A percentile compares a stretch with the other conserved stretches of the same genome.
Evolutionary conservation across 2,329 filamentous ascomycete species (phyloP).

Genomic region (Myriosclerotinia scirpicola): DNA sequence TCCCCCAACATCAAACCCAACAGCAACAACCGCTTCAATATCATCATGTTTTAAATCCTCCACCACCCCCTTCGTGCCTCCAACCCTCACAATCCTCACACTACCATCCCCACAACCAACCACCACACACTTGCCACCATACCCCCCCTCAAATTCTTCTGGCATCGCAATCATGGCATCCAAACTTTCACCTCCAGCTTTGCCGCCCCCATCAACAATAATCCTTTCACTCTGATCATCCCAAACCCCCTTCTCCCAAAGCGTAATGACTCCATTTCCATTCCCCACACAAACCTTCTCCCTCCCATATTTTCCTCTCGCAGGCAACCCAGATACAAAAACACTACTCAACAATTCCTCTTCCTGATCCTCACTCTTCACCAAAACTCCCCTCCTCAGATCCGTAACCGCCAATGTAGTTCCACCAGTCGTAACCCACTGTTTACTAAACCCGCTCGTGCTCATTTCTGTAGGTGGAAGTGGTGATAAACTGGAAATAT

Average conservation of each 20-base stretch:
- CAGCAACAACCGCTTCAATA: constrained; percentile 76
- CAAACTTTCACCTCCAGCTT: constrained; percentile 69
- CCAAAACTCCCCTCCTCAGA: constrained; percentile 78
- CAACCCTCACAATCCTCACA: constrained; percentile 74
- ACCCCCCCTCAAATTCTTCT: constrained; percentile 58
- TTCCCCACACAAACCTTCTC: constrained; percentile 74
- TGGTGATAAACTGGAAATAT: constrained; percentile 83
- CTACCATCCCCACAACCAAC: constrained; percentile 80
- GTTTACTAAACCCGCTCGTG: constrained; percentile 86
- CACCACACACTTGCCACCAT: constrained; percentile 68
- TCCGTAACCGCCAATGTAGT: constrained; percentile 90
- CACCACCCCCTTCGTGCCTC: constrained; percentile 69
- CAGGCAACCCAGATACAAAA: constrained; percentile 74
- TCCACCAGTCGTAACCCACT: constrained; percentile 92
- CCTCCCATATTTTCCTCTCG: constrained; percentile 64
- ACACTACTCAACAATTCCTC: constrained; percentile 84
- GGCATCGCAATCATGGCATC: constrained; percentile 76
- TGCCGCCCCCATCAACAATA: constrained; percentile 63
- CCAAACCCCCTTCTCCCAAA: constrained; percentile 95
- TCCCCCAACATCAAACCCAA: constrained; percentile 82
- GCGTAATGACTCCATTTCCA: constrained; percentile 76
- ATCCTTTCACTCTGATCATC: constrained; percentile 92
- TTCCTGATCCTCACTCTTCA: constrained; percentile 90
- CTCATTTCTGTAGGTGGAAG: constrained; percentile 77
- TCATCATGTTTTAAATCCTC: constrained; percentile 72